These are phyloP conservation scores for Alternaria gaisen DNA, from an alignment of 2,329 filamentous ascomycete genomes.

Conservation along the genomic window DNA sequence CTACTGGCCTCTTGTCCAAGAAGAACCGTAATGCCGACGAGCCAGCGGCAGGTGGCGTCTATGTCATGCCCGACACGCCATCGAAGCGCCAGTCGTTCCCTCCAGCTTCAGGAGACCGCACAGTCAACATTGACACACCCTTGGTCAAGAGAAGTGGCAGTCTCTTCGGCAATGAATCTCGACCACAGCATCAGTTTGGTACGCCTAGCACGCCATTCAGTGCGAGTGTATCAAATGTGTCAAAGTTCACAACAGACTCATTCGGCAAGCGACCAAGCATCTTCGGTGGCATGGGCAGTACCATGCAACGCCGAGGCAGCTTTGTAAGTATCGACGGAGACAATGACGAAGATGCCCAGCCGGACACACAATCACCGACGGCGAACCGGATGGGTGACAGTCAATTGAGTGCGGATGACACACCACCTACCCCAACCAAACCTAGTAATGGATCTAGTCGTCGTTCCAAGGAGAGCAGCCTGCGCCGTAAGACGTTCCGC, in stretches of 20 bases:
- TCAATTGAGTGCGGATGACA: constrained; percentile 71
- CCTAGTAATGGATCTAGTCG: constrained; percentile 59
- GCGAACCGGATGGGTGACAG: constrained; percentile 62
- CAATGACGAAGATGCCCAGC: constrained; percentile 71
- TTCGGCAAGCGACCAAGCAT: constrained; percentile 72
- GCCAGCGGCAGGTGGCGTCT: constrained; percentile 60
- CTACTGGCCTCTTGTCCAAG: constrained; percentile 88
- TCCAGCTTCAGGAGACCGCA: constrained; percentile 61
- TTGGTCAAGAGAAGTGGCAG: constrained; percentile 50
- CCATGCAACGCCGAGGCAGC: constrained; percentile 69
- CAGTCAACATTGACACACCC: constrained; percentile 54
- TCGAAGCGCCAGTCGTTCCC: constrained; percentile 88
- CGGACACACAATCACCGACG: constrained; percentile 63
- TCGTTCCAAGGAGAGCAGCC: constrained; percentile 60
- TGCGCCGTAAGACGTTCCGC: constrained; percentile 61
- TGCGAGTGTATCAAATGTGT: constrained; percentile 65
- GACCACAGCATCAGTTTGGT: constrained; percentile 77
- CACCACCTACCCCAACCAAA: constrained; percentile 96
- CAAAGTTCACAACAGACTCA: constrained; percentile 70
- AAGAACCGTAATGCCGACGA: constrained; percentile 82
- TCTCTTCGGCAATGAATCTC: constrained; percentile 70
- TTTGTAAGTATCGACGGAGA: constrained; percentile 84
- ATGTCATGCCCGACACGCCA: constrained; percentile 89
- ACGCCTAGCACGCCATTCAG: constrained; percentile 85
- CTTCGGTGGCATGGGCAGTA: constrained; percentile 66